phyloP scores from a whole-genome alignment of 2,329 filamentous ascomycete species.

The Cercospora janseana region DNA sequence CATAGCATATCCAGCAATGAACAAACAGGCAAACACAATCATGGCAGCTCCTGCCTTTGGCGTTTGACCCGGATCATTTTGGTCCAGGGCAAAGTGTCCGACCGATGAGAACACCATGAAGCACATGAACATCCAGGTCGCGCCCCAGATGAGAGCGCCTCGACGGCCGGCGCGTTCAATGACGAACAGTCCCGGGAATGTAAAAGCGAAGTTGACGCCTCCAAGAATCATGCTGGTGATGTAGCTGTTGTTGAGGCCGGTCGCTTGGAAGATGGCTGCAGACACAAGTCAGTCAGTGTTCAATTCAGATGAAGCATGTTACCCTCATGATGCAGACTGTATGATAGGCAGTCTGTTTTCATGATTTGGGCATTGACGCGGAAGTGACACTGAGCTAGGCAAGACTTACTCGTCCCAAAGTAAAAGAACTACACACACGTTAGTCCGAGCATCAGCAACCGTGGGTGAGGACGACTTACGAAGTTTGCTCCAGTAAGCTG shows the following conservation, averaged over 20 bases:
- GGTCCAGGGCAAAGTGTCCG: constrained; percentile 46
- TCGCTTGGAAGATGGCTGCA: constrained; percentile 44
- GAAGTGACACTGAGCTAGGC: too few relatives aligned
- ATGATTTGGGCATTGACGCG: too few relatives aligned
- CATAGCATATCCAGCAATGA: constrained; percentile 64
- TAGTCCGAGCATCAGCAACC: constrained; percentile 49
- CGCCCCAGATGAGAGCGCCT: constrained; percentile 47
- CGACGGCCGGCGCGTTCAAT: constrained; percentile 49
- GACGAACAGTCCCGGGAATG: constrained; percentile 49
- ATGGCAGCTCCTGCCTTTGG: constrained; percentile 57
- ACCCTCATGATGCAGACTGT: too few relatives aligned
- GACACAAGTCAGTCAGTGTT: too few relatives aligned
- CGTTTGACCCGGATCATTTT: constrained; percentile 36
- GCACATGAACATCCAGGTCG: constrained; percentile 54
- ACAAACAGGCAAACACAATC: constrained; percentile 67
- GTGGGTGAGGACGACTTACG: constrained; percentile 15
- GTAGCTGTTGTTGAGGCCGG: constrained; percentile 43
- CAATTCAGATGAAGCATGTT: too few relatives aligned
- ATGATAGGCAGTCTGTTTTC: too few relatives aligned
- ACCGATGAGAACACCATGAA: constrained; percentile 56
- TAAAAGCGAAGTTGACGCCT: constrained; percentile 50
- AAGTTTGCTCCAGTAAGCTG: constrained; percentile 69
- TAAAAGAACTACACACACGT: constrained; percentile 55
- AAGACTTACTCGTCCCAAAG: constrained; percentile 51
- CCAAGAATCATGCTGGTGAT: constrained; percentile 51